Base-by-base conservation (phyloP, 2,329 filamentous ascomycete genomes). In the Hawksworthiomyces lignivorus region DNA sequence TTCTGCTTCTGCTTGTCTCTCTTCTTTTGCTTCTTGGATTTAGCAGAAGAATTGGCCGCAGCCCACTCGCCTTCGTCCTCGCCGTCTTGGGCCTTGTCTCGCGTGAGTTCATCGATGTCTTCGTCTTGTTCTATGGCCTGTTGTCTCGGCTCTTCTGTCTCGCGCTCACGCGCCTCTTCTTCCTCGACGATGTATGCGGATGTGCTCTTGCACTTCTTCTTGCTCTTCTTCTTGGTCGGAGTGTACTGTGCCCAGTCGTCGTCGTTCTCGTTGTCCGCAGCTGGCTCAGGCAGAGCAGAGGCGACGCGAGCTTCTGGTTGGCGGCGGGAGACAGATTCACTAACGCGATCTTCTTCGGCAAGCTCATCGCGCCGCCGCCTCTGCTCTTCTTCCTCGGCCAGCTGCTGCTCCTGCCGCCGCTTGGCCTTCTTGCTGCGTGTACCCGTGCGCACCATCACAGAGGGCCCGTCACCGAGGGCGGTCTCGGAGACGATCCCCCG, bases 181-280 rank as follows among this genome's bases (percentile, higher is more conserved):
- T 24, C 34, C 9, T 18, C 34, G 40, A 75, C 74, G 48, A 77
- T 65, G 19, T 26, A 27, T 22, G 70, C 59, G 28, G 67, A 62
- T 18, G 62, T 60, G 39, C 61, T 55, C 50, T 65, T 72, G 48
- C 59, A 63, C 11, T 54, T 59, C 48, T 58, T 68, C 49, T 56
- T 62, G 42, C 59, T 64, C 51, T 58, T 62, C 48, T 60, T 60
- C 19, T 53, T 56, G 26, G 62, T 55, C 30, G 60, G 56, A 4
- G 54, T 49, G 19, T 27, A 40, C 15, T 54, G 48, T 4, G 46
- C n/a, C 43, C 39, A 44, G 9, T 44, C 48, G 30, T 45, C 45
- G 6, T 38, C 45, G 6, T 37, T n/a, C 5, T 36, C 28, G 27
- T 26, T 12, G 3, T 26, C 24, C 8, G 8, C 24, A 12, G 8